Conservation (phyloP, 805 yeast genomes). For the Tetrapisispora phaffii region DNA sequence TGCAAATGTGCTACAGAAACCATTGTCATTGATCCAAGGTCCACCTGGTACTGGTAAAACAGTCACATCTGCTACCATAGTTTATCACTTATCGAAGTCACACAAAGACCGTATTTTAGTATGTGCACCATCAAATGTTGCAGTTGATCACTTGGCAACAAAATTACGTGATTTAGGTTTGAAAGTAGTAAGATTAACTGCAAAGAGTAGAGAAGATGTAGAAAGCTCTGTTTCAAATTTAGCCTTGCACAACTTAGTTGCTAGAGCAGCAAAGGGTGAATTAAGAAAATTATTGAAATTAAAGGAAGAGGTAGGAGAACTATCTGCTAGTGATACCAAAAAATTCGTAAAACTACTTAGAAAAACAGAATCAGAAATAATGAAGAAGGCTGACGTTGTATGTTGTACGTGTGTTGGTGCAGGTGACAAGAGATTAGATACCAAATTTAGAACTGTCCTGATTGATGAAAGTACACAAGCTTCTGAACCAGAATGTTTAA, state of each 20-base stretch:
- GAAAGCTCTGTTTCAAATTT: conserved; percentile 52
- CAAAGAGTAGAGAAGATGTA: conserved; percentile 72
- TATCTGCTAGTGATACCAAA: conserved; percentile 44
- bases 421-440: conserved; percentile 56
- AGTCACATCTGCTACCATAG: conserved; percentile 81
- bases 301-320: conserved; percentile 59
- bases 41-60: conserved; percentile 98
- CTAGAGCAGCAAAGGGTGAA: conserved; percentile 40
- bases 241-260: conserved; percentile 47
- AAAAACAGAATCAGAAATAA: conserved; percentile 39
- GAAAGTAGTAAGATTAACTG: conserved; percentile 67
- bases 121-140: conserved; percentile 93
- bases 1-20: conserved; percentile 52
- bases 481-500: conserved; percentile 82
- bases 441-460: conserved; percentile 65
- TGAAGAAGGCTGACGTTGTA: conserved; percentile 61
- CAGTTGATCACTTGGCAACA: conserved; percentile 80
- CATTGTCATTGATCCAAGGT: conserved; percentile 79
- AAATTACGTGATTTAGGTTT: conserved; percentile 64
- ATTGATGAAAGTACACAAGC: conserved; percentile 94
- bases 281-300: conserved; percentile 49
- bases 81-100: conserved; percentile 59
- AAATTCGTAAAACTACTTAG: conserved; percentile 35
- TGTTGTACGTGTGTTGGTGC: conserved; percentile 93
- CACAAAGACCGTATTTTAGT: conserved; percentile 63